Conservation (phyloP, 2,329 filamentous ascomycete species). For the Ceratocystis smalleyi region DNA sequence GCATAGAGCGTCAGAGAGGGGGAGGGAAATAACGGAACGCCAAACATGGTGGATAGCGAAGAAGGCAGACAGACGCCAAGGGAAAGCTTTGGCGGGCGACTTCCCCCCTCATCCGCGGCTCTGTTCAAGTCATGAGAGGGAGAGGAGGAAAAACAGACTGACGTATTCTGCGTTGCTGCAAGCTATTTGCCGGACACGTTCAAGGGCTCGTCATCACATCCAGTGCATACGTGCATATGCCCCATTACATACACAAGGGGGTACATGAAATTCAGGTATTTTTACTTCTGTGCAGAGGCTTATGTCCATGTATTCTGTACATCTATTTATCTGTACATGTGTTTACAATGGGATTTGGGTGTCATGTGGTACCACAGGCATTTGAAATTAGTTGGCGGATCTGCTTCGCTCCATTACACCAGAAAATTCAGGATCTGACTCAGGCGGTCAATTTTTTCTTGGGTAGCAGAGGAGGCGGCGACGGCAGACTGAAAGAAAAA, state of each 20-base stretch:
- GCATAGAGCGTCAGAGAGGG: too few species aligned
- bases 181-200: neutral
- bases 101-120: too few species aligned
- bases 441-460: neutral
- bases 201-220: neutral
- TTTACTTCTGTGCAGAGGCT: neutral
- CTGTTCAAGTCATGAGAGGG: too few species aligned
- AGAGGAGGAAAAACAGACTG: neutral
- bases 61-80: too few species aligned
- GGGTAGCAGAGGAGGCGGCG: neutral
- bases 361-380: constrained; percentile 4
- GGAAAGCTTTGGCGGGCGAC: too few species aligned
- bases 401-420: neutral
- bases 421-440: neutral
- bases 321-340: neutral
- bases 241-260: neutral
- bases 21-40: too few species aligned
- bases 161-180: neutral
- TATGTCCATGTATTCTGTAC: neutral
- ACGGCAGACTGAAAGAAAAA: neutral
- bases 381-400: constrained; percentile 4
- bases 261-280: neutral
- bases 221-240: neutral
- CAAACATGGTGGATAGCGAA: too few species aligned
- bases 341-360: neutral